A percentile compares a stretch with the other conserved stretches of the same genome.
phyloP scores from a whole-genome alignment of 2,329 filamentous ascomycete genomes.

The Sclerotinia glacialis region DNA sequence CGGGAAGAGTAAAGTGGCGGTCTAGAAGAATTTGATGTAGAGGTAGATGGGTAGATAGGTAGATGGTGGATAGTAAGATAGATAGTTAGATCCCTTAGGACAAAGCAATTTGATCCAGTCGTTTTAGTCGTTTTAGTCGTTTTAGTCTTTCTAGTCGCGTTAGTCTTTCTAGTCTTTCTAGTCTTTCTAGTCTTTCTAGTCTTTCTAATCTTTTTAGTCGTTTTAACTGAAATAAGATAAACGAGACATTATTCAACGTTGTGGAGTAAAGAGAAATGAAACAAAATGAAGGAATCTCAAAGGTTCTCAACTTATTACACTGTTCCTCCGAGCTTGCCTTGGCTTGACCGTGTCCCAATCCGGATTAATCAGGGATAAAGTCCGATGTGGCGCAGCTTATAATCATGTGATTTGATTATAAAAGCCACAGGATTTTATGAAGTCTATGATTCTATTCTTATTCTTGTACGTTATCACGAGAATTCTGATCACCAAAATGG shows the following conservation, averaged over 20 bases:
- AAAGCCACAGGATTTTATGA: neutral
- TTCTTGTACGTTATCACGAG: neutral
- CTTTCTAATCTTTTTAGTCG: neutral
- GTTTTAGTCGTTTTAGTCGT: neutral
- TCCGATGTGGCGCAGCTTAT: neutral
- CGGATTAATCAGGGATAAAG: neutral
- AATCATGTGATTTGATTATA: conserved; percentile 6
- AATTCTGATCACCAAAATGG: neutral
- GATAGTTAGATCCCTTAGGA: neutral
- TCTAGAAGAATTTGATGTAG: conserved; percentile 10
- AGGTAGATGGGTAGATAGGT: neutral
- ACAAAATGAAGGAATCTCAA: conserved; percentile 3
- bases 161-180: neutral
- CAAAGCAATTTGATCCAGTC: neutral
- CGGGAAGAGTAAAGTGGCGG: conserved; percentile 7
- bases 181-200: too few relatives aligned
- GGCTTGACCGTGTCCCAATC: conserved; percentile 16
- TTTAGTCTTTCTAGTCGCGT: neutral
- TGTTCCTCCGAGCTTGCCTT: conserved; percentile 10
- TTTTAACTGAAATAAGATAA: neutral
- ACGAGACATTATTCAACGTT: conserved; percentile 6
- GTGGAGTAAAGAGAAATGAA: conserved; percentile 10
- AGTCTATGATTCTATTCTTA: neutral
- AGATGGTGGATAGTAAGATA: neutral
- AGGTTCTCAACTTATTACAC: neutral